Conservation (phyloP, 2,329 filamentous ascomycete genomes). For the Alternaria triticina region DNA sequence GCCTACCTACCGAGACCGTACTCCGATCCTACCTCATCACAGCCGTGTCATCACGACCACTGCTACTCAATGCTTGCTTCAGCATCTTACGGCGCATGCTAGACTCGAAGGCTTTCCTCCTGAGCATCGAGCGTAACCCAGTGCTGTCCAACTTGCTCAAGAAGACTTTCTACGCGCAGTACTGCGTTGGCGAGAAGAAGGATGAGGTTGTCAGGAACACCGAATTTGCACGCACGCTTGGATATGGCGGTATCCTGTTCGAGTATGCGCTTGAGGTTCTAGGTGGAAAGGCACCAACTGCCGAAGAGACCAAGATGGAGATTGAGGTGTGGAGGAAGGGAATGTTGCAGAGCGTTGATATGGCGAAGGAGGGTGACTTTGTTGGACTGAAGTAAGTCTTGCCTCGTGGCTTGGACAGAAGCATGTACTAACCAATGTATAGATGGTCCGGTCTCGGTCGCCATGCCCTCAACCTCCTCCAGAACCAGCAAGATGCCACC, state of each 20-base stretch:
- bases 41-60: slow-evolving; percentile 71
- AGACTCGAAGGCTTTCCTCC: slow-evolving; percentile 67
- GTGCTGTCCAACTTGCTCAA: slow-evolving; percentile 74
- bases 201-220: slow-evolving; percentile 69
- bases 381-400: slow-evolving; percentile 59
- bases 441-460: slow-evolving; percentile 83
- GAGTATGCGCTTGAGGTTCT: slow-evolving; percentile 86
- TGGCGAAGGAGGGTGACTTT: slow-evolving; percentile 59
- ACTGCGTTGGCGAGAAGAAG: slow-evolving; percentile 81
- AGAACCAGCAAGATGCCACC: slow-evolving; percentile 67
- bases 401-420: background rate
- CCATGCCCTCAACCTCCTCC: slow-evolving; percentile 71
- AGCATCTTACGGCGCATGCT: slow-evolving; percentile 72
- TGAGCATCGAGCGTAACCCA: slow-evolving; percentile 78
- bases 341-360: slow-evolving; percentile 73
- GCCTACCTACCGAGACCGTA: slow-evolving; percentile 70
- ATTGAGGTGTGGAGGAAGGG: slow-evolving; percentile 75
- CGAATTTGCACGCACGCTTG: slow-evolving; percentile 72
- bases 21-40: slow-evolving; percentile 74
- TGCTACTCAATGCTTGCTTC: slow-evolving; percentile 74
- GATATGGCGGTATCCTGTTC: slow-evolving; percentile 83
- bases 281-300: slow-evolving; percentile 63
- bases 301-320: slow-evolving; percentile 64
- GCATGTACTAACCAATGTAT: slow-evolving; percentile 19
- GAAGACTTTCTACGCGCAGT: slow-evolving; percentile 87